Evolutionary conservation across 805 yeast genomes (phyloP), one percentile per base, ranked within the genome.

Genomic region (Yarrowia yakushimensis): DNA sequence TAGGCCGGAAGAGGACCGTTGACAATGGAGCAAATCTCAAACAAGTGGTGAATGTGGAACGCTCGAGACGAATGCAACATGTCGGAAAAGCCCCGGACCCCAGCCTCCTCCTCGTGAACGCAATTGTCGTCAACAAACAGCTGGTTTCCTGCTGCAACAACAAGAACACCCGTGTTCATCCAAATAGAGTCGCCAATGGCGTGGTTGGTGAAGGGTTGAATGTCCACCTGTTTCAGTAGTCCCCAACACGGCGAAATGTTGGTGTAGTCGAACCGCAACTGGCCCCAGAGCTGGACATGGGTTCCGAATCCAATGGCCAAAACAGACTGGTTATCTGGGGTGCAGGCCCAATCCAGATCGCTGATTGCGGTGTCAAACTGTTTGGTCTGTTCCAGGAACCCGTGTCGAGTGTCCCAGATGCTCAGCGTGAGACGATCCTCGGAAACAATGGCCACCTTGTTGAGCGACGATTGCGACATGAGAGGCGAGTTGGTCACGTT

Each of bases 1-100:
- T 89, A 92, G 0, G 90, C 75, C 0, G 97, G 97, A 15, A 93
- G 72, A 0, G 96, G 94, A 31, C 97, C 97, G 74, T 92, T 92
- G 62, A 92, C 74, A 4, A 91, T 85, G 15, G 89, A 77, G 55
- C 87, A 88, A 63, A 92, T 77, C 67, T 86, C 87, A 64, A 88
- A 80, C 2, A 92, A 81, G 23, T 73, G 73, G 18, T 66, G 64
- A 11, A 69, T 57, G 2, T 50, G 34, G 41, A 64, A 39, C 4
- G 54, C 64, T 12, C 46, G 59, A 6, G 41, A 66, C 48, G 33
- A 57, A 25, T 46, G 64, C 63, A 55, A 17, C 46, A 55, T 55
- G 37, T 55, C 48, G 2, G 61, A 55, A 46, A 86, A 81, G 62
- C 77, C 74, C 31, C 77, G 75, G 3, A 87, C 81, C 50, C 81